These are phyloP conservation scores for Vanilla planifolia DNA, from an alignment of 106 monocot species.

Conservation along the genomic window DNA sequence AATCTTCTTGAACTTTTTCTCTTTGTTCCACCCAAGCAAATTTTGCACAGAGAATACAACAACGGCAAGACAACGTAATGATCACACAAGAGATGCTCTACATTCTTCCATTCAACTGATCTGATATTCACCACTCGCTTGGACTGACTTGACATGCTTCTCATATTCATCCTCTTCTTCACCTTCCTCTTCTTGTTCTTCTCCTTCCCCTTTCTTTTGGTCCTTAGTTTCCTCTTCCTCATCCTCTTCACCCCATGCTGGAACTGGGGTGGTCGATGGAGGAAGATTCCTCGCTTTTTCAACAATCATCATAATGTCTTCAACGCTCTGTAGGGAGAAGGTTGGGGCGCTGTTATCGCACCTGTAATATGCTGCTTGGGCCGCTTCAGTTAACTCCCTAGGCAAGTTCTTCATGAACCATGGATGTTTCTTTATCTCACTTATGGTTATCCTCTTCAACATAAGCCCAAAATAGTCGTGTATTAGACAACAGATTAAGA, in stretches of 20 bases:
- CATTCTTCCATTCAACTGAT: constrained; percentile 19
- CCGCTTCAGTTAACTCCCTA: constrained; percentile 37
- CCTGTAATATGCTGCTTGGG: constrained; percentile 44
- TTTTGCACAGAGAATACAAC: too few relatives aligned
- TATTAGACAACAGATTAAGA: too few relatives aligned
- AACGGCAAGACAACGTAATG: too few relatives aligned
- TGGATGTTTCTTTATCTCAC: constrained; percentile 53
- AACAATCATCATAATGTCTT: constrained; percentile 61
- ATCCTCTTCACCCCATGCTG: constrained; percentile 40
- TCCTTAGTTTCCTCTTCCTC: constrained; percentile 18
- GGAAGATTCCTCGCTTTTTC: constrained; percentile 33
- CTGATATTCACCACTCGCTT: constrained; percentile 41
- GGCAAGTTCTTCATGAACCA: constrained; percentile 70
- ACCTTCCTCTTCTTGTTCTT: constrained; percentile 1
- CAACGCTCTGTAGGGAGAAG: constrained; percentile 44
- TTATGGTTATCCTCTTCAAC: constrained; percentile 48
- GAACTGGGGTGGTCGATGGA: constrained; percentile 17
- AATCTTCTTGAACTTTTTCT: too few relatives aligned
- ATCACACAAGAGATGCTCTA: background rate
- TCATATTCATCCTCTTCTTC: constrained; percentile 34
- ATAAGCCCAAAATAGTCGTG: background rate
- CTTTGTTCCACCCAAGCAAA: too few relatives aligned
- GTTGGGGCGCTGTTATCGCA: constrained; percentile 24
- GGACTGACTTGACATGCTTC: constrained; percentile 41
- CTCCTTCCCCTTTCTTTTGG: constrained; percentile 8